A percentile compares a stretch with the other conserved stretches of the same genome.
Evolutionary conservation across 371 early-diverging fungal genomes (phyloP).

Genomic region (Edhazardia aedis): DNA sequence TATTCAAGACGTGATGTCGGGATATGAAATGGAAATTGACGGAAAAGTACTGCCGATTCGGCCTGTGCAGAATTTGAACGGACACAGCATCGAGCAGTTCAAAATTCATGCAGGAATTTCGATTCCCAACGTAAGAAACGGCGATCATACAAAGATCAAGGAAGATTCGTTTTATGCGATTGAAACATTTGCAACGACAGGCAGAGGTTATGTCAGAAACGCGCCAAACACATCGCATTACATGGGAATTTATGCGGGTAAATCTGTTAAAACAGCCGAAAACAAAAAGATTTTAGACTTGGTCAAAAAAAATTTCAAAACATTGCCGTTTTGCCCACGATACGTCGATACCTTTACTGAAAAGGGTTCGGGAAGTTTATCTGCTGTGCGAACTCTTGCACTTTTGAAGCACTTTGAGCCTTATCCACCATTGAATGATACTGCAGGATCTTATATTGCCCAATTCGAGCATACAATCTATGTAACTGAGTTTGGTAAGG

Average conservation of each 20-base stretch:
- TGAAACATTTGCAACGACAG: slow-evolving; percentile 93
- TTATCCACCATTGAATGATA: slow-evolving; percentile 80
- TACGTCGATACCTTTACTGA: slow-evolving; percentile 76
- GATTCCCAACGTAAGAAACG: slow-evolving; percentile 72
- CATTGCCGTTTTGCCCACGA: slow-evolving; percentile 84
- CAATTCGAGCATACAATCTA: slow-evolving; percentile 85
- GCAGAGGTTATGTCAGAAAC: slow-evolving; percentile 71
- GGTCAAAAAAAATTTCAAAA: slow-evolving; percentile 74
- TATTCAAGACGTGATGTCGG: slow-evolving; percentile 84
- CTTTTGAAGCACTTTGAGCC: slow-evolving; percentile 61
- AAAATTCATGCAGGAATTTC: slow-evolving; percentile 83
- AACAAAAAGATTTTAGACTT: slow-evolving; percentile 62
- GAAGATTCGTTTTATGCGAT: slow-evolving; percentile 87
- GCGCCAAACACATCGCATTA: slow-evolving; percentile 84
- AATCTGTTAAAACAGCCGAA: slow-evolving; percentile 47
- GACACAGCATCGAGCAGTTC: slow-evolving; percentile 82
- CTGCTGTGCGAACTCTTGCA: slow-evolving; percentile 63
- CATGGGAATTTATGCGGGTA: slow-evolving; percentile 48
- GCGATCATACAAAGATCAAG: slow-evolving; percentile 74
- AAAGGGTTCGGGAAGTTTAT: slow-evolving; percentile 51
- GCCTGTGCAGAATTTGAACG: slow-evolving; percentile 81
- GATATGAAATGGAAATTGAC: slow-evolving; percentile 78
- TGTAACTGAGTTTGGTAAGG: slow-evolving; percentile 33
- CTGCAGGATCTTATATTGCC: slow-evolving; percentile 69
- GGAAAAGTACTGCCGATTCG: slow-evolving; percentile 66